Percentiles rank a stretch among this genome's conserved stretches.
Evolutionary conservation across 352 stramenopile species (phyloP).

Genomic region (Globisporangium viniferum): DNA sequence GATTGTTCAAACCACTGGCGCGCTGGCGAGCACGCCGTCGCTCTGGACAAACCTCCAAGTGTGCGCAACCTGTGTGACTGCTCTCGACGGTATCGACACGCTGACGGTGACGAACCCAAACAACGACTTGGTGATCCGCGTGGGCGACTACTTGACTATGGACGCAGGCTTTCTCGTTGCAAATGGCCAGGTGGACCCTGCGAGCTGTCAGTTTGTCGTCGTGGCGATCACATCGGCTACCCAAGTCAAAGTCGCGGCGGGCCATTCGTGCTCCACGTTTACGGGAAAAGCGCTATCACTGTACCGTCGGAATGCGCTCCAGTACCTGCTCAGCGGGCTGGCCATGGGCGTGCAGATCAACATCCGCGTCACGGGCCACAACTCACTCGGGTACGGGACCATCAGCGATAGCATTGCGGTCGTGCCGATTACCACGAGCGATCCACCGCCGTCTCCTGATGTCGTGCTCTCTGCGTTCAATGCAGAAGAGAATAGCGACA

Average conservation of each 20-base stretch:
- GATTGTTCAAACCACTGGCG: slow-evolving; percentile 25
- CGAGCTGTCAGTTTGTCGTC: slow-evolving; percentile 58
- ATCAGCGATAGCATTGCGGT: slow-evolving; percentile 67
- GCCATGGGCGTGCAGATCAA: slow-evolving; percentile 87
- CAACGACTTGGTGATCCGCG: slow-evolving; percentile 20
- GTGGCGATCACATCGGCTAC: slow-evolving; percentile 22
- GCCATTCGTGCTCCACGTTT: slow-evolving; percentile 52
- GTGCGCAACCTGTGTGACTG: slow-evolving; percentile 50
- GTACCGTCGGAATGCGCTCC: slow-evolving; percentile 51
- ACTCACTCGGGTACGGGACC: slow-evolving; percentile 88
- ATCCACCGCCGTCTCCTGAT: slow-evolving; percentile 79
- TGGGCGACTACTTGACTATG: slow-evolving; percentile 51
- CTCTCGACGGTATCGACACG: slow-evolving; percentile 19
- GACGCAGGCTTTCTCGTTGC: slow-evolving; percentile 18
- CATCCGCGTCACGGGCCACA: slow-evolving; percentile 89
- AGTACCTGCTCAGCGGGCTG: slow-evolving; percentile 81
- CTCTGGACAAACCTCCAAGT: slow-evolving; percentile 34
- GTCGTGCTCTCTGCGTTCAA: slow-evolving; percentile 50
- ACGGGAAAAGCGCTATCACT: slow-evolving; percentile 34
- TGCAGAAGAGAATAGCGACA: slow-evolving; percentile 26
- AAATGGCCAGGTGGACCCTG: slow-evolving; percentile 14
- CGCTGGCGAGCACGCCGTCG: slow-evolving; percentile 29
- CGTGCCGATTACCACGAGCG: slow-evolving; percentile 82
- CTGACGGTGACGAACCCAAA: slow-evolving; percentile 35
- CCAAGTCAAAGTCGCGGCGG: slow-evolving; percentile 30